phyloP scores from a whole-genome alignment of 2,329 filamentous ascomycete species.

The Alternaria rosae region DNA sequence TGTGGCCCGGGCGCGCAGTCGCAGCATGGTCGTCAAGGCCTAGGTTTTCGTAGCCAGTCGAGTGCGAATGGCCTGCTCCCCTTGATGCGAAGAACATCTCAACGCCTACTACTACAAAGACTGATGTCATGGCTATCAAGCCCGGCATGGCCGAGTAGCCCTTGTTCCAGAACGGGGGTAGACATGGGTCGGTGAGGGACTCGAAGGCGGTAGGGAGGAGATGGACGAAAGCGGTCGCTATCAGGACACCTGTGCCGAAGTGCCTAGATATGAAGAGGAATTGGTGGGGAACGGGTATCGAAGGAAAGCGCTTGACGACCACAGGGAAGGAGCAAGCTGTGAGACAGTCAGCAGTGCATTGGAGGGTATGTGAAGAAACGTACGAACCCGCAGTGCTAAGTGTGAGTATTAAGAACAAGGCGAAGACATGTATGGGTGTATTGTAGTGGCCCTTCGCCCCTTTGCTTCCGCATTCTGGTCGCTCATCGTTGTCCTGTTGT shows the following conservation, averaged over 20 bases:
- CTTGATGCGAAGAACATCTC: slow-evolving; percentile 88
- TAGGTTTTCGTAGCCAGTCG: slow-evolving; percentile 59
- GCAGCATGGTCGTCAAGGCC: slow-evolving; percentile 30
- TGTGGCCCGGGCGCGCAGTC: slow-evolving; percentile 32
- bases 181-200: slow-evolving; percentile 51
- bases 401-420: slow-evolving; percentile 64
- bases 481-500: slow-evolving; percentile 51
- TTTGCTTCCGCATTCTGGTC: slow-evolving; percentile 63
- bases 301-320: slow-evolving; percentile 49
- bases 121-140: slow-evolving; percentile 49
- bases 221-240: slow-evolving; percentile 52
- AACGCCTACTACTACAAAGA: slow-evolving; percentile 75
- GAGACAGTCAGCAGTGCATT: slow-evolving; percentile 21
- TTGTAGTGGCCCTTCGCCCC: slow-evolving; percentile 59
- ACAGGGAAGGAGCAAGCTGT: slow-evolving; percentile 52
- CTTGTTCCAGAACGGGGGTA: slow-evolving; percentile 50
- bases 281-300: slow-evolving; percentile 48
- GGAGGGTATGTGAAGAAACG: background rate
- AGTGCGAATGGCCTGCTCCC: slow-evolving; percentile 67
- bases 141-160: slow-evolving; percentile 51
- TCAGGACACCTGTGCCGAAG: slow-evolving; percentile 52
- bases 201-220: slow-evolving; percentile 52
- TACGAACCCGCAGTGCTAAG: slow-evolving; percentile 61
- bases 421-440: slow-evolving; percentile 63
- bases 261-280: slow-evolving; percentile 52